phyloP scores from a whole-genome alignment of 805 yeast genomes.

The Zygoascus biomembranicola region DNA sequence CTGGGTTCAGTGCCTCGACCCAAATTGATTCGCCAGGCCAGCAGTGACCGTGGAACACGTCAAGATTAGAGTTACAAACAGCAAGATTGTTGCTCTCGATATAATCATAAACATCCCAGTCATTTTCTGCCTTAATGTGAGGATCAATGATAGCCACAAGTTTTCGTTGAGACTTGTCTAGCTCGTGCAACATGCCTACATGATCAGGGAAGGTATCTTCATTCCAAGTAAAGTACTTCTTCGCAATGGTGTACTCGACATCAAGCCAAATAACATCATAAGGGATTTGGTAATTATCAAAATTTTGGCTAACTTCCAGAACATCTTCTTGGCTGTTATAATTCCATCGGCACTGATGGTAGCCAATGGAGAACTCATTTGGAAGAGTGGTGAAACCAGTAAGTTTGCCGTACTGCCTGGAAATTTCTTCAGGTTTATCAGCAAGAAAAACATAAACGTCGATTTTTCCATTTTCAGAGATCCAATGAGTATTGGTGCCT shows the following conservation, averaged over 20 bases:
- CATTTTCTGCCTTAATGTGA: slow-evolving; percentile 54
- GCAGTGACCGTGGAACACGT: slow-evolving; percentile 73
- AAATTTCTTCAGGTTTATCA: slow-evolving; percentile 45
- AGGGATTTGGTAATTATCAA: slow-evolving; percentile 72
- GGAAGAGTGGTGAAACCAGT: slow-evolving; percentile 76
- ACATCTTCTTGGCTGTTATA: slow-evolving; percentile 86
- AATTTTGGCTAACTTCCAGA: slow-evolving; percentile 52
- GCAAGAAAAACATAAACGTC: slow-evolving; percentile 68
- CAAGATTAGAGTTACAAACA: slow-evolving; percentile 39
- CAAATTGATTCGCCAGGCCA: slow-evolving; percentile 98
- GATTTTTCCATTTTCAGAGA: slow-evolving; percentile 79
- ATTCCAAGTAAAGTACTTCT: slow-evolving; percentile 91
- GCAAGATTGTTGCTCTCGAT: slow-evolving; percentile 38
- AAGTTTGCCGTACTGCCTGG: slow-evolving; percentile 52
- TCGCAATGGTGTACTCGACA: slow-evolving; percentile 79
- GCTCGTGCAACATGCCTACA: slow-evolving; percentile 49
- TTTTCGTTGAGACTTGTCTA: slow-evolving; percentile 69
- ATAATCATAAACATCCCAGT: slow-evolving; percentile 54
- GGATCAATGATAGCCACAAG: slow-evolving; percentile 87
- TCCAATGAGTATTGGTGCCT: slow-evolving; percentile 56
- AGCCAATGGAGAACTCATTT: slow-evolving; percentile 69
- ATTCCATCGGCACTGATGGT: slow-evolving; percentile 98
- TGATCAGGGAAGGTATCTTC: slow-evolving; percentile 67
- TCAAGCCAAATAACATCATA: slow-evolving; percentile 93
- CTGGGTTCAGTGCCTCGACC: slow-evolving; percentile 77